Conservation (phyloP, 1,284 basidiomycete genomes). For the Pisolithus thermaeus region DNA sequence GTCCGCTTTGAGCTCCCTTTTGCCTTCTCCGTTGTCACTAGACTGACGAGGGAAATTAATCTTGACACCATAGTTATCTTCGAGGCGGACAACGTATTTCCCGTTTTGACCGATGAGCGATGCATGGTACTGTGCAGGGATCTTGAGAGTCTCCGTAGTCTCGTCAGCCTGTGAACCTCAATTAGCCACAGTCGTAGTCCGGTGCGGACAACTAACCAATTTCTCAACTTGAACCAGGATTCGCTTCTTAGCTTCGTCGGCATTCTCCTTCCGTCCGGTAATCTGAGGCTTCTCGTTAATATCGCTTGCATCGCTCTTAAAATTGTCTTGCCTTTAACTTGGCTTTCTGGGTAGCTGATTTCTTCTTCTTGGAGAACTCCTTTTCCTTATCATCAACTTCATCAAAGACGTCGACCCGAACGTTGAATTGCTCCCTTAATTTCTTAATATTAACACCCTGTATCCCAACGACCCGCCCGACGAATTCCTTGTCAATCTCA, state of each 20-base stretch:
- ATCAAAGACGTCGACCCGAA: conserved; percentile 89
- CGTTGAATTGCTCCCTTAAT: conserved; percentile 88
- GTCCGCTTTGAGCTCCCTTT: conserved; percentile 73
- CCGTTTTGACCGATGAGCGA: conserved; percentile 92
- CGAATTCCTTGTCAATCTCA: conserved; percentile 83
- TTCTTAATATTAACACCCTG: conserved; percentile 86
- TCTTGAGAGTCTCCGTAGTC: conserved; percentile 81
- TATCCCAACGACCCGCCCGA: conserved; percentile 90
- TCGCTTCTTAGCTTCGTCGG: conserved; percentile 91
- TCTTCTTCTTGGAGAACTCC: conserved; percentile 66
- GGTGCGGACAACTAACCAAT: conserved; percentile 47
- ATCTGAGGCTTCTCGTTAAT: conserved; percentile 45
- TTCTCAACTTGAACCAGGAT: conserved; percentile 83
- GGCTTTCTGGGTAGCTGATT: conserved; percentile 51
- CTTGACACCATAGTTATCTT: conserved; percentile 92
- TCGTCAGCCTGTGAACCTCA: conserved; percentile 73
- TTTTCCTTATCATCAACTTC: conserved; percentile 65
- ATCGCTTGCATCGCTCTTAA: conserved; percentile 3
- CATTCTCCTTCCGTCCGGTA: conserved; percentile 92
- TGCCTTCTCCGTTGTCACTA: conserved; percentile 59
- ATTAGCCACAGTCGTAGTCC: conserved; percentile 4
- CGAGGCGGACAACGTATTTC: conserved; percentile 92
- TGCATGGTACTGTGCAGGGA: conserved; percentile 86
- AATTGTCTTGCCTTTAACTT: conserved; percentile 57
- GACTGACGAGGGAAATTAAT: conserved; percentile 88